Base-by-base conservation (phyloP, 2,329 filamentous ascomycete species). In the Arthrobotrys megalospora region DNA sequence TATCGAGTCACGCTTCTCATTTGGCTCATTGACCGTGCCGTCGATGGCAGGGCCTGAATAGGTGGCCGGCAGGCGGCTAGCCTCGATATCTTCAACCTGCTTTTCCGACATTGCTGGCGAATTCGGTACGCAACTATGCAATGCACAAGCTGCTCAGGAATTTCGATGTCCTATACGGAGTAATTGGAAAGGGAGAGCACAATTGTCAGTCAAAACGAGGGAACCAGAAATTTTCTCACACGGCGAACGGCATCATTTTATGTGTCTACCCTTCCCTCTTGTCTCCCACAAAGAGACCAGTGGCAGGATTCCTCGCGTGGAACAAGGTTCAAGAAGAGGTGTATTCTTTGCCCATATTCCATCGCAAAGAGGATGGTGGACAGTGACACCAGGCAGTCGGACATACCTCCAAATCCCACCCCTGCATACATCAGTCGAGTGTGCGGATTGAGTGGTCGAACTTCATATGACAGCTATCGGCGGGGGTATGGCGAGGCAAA, bases 301-400 rank as follows among this genome's bases (percentile, higher is more conserved):
- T 14, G 14, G 36, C 41, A 68, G 48, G 71, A 76, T 67, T 63
- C 34, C 71, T 60, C 48, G 47, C 53, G 63, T 58, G 32, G 58
- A 67, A 58, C 50, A 71, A 77, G 60, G 66, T 70, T 70, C 67
- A 53, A 5, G n/a, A 55, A 70, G 43, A 50, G 45, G 63, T 43
- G 62, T 64, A 47, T 63, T 68, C 55, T 68, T 28, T 53, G 63
- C 34, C 53, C 28, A 62, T 75, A 52, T 43, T 34, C 38, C 21
- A 52, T 76, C 66, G 50, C 60, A 71, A 75, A 77, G 41, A 71
- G 73, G 73, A 65, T 76, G 66, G 72, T 76, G 58, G 62, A 71
- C 41, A 53, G 73, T 62, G 60, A 67, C 38, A 65, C 58, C 47
- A 16, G 53, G 53, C 3, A 28, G 6, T 14, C 45, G 21, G 58